phyloP scores from a whole-genome alignment of 2,329 filamentous ascomycete species.

The Pseudopyricularia javanii region DNA sequence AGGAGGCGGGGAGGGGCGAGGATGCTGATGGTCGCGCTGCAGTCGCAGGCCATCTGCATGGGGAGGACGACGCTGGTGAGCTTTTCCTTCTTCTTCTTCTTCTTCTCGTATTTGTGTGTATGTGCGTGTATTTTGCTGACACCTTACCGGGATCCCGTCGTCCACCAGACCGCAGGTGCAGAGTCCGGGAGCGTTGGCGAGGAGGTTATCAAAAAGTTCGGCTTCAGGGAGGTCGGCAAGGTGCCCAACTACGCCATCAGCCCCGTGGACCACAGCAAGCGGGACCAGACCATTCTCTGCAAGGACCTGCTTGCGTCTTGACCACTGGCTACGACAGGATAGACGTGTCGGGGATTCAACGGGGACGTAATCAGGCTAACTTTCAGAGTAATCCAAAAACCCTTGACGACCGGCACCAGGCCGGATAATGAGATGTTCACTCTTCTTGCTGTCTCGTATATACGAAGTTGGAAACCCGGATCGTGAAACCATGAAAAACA shows the following conservation, averaged over 20 bases:
- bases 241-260: slow-evolving; percentile 41
- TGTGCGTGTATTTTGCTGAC: too few relatives aligned
- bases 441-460: too few relatives aligned
- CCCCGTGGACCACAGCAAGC: slow-evolving; percentile 30
- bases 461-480: too few relatives aligned
- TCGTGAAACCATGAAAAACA: too few relatives aligned
- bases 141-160: neutral
- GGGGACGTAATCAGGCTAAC: neutral
- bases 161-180: slow-evolving; percentile 14
- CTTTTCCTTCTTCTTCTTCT: slow-evolving; percentile 14
- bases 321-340: neutral
- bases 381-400: neutral
- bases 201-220: slow-evolving; percentile 39
- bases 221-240: slow-evolving; percentile 40
- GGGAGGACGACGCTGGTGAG: slow-evolving; percentile 42
- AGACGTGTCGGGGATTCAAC: neutral
- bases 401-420: too few relatives aligned
- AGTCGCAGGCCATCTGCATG: slow-evolving; percentile 34
- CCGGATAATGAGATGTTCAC: too few relatives aligned
- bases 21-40: slow-evolving; percentile 38
- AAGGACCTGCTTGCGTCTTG: slow-evolving; percentile 30
- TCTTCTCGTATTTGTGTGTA: too few relatives aligned
- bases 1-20: slow-evolving; percentile 38
- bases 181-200: slow-evolving; percentile 43
- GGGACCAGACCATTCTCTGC: slow-evolving; percentile 44